phyloP scores from a whole-genome alignment of 2,329 filamentous ascomycete genomes.

The Albifimbria verrucaria region DNA sequence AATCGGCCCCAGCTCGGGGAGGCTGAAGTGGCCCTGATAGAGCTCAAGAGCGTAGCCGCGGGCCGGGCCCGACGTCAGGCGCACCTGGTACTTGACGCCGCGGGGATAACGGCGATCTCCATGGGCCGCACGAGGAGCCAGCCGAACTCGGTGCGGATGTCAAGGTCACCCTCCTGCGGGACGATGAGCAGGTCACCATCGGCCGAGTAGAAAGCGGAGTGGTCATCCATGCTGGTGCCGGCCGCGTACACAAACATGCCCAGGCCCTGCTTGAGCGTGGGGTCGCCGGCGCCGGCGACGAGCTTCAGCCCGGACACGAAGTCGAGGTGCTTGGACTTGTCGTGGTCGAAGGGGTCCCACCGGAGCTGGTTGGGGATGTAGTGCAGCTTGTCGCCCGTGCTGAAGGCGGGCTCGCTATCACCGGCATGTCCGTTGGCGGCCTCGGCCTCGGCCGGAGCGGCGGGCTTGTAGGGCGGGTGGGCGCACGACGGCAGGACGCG shows the following conservation, averaged over 20 bases:
- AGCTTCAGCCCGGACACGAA: constrained; percentile 62
- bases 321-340: constrained; percentile 47
- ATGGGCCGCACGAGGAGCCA: constrained; percentile 71
- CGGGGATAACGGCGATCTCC: constrained; percentile 74
- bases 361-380: constrained; percentile 71
- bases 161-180: constrained; percentile 68
- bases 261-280: constrained; percentile 72
- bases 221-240: constrained; percentile 71
- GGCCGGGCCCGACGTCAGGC: constrained; percentile 57
- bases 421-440: constrained; percentile 18
- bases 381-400: constrained; percentile 21
- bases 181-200: constrained; percentile 79
- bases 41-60: constrained; percentile 74
- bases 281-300: constrained; percentile 76
- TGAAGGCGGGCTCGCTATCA: constrained; percentile 18
- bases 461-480: constrained; percentile 52
- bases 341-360: constrained; percentile 78
- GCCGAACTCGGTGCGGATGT: constrained; percentile 76
- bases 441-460: constrained; percentile 25
- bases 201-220: constrained; percentile 77
- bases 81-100: constrained; percentile 70
- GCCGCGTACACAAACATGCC: constrained; percentile 80
- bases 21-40: constrained; percentile 67
- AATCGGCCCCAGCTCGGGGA: constrained; percentile 71
- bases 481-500: constrained; percentile 63